phyloP scores from a whole-genome alignment of 2,329 filamentous ascomycete species.

The Stromatinia cepivora region DNA sequence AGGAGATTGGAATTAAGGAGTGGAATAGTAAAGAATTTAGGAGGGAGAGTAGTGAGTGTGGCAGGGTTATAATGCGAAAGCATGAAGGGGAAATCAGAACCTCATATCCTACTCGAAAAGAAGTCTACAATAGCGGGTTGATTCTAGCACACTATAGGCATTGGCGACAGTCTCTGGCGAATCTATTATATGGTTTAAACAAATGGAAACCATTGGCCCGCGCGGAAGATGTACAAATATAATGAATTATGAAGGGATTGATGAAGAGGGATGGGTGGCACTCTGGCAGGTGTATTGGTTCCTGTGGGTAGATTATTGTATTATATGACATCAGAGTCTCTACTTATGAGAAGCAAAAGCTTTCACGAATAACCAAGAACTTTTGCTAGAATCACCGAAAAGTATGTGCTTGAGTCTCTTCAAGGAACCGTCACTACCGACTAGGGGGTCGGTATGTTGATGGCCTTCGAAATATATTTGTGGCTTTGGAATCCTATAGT shows the following conservation, averaged over 20 bases:
- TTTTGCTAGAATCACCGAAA: background rate
- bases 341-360: background rate
- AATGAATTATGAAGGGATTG: background rate
- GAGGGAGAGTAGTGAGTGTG: slow-evolving; percentile 29
- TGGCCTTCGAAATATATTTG: background rate
- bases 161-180: background rate
- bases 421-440: background rate
- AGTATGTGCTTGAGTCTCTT: background rate
- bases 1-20: slow-evolving; percentile 46
- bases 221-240: background rate
- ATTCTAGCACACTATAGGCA: background rate
- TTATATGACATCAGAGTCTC: background rate
- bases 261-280: background rate
- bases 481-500: background rate
- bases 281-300: background rate
- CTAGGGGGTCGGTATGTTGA: background rate
- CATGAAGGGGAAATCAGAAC: too few species aligned
- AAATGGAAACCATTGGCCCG: background rate
- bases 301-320: background rate
- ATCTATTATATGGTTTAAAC: background rate
- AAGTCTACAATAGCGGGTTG: background rate
- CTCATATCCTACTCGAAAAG: background rate
- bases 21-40: slow-evolving; percentile 45
- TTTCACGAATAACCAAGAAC: background rate
- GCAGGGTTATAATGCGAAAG: background rate